Evolutionary conservation across 345 rosid species (phyloP).

Genomic region (Streptanthus diversifolius): DNA sequence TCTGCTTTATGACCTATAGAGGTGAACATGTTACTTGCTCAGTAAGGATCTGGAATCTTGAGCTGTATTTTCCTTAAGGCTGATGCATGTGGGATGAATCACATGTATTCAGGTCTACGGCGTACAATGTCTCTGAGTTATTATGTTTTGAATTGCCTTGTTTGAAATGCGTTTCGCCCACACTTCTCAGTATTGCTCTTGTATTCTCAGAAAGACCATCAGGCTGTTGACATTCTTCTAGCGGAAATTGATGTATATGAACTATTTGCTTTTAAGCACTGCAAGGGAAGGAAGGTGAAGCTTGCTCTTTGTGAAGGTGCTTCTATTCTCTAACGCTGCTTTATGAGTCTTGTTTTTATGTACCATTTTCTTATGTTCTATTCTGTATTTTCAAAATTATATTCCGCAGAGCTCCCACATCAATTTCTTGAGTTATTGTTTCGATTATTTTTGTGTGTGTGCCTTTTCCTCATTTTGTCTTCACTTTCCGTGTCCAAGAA

Average conservation of each 20-base stretch:
- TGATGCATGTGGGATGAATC: conserved; percentile 19
- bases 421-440: conserved; percentile 10
- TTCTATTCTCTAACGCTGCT: conserved; percentile 4
- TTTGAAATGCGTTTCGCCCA: conserved; percentile 11
- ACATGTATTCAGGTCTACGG: background rate
- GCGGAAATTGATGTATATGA: conserved; percentile 98
- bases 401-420: background rate
- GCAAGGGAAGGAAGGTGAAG: conserved; percentile 91
- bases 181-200: conserved; percentile 21
- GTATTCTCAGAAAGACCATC: conserved; percentile 81
- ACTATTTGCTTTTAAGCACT: conserved; percentile 97
- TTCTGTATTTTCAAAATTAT: conserved; percentile 6
- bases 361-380: background rate
- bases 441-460: background rate
- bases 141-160: conserved; percentile 13
- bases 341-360: conserved; percentile 14
- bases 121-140: conserved; percentile 1
- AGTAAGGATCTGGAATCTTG: conserved; percentile 5
- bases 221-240: conserved; percentile 94
- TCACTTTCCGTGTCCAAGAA: conserved; percentile 44
- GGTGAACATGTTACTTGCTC: background rate
- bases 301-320: conserved; percentile 97
- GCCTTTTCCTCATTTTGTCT: conserved; percentile 12
- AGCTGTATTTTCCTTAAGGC: conserved; percentile 18
- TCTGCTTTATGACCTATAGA: background rate